Base-by-base conservation (phyloP, 768 basidiomycete species). In the Mycena filopes region DNA sequence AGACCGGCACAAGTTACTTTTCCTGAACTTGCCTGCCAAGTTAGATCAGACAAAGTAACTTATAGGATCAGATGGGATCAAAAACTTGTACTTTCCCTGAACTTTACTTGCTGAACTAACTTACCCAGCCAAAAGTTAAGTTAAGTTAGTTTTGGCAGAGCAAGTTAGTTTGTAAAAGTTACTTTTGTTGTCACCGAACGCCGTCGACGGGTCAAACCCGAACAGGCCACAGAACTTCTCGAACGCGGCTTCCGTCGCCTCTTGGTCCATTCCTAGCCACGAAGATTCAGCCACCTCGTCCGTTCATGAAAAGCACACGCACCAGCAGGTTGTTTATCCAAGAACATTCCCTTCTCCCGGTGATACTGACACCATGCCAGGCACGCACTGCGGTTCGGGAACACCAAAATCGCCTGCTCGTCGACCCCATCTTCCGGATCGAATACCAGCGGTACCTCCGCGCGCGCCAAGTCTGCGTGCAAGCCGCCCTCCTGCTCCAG, bases 381-480 rank as follows among this genome's bases (percentile, higher is more conserved):
- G n/a, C 63, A 64, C 18, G 15, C 48, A 0, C 10, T 36, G 21
- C 42, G 40, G 18, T 55, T 64, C 63, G 41, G 42, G 26, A 64
- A 64, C 20, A 43, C 55, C 3, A 18, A 11, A 11, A 57, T 50
- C 8, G 18, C 49, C 33, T 40, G n/a, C n/a, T 41, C 36, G n/a
- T 36, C 16, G 45, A 3, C 10, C 9, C 26, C 3, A 8, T 25
- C 25, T 10, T n/a, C 50, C n/a, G n/a, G n/a, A n/a, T 21, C 46
- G 26, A 47, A 47, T 2, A 11, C 46, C 23, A 47, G 16, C 25
- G 11, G 8, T 0, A 61, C 33, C 33, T 61, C 51, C 33, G 60
- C 60, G 51, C 60, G 60, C 20, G 12, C 49, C 5, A 60, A 45
- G 41, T 60, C 59, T 7, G 59, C 60, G 13, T 61, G 50, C 28